Conservation (phyloP, 495 filamentous ascomycete genomes). For the Hypomontagnella monticulosa region DNA sequence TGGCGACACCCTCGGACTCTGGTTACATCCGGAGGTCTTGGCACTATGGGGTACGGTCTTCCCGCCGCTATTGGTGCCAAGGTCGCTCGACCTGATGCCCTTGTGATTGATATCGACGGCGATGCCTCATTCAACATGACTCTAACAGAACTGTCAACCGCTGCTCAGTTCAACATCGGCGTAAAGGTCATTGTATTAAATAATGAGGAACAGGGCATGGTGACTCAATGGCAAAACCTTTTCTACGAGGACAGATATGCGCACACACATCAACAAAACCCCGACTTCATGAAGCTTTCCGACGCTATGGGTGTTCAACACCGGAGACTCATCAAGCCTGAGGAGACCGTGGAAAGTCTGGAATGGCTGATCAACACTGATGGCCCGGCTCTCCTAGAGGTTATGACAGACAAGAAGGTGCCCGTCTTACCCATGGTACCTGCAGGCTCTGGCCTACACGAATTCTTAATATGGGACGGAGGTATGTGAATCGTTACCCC, state of each 20-base stretch:
- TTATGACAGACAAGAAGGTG: slow-evolving; percentile 85
- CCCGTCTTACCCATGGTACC: slow-evolving; percentile 98
- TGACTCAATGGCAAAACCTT: slow-evolving; percentile 93
- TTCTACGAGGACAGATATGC: slow-evolving; percentile 94
- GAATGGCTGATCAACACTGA: slow-evolving; percentile 88
- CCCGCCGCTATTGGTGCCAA: slow-evolving; percentile 95
- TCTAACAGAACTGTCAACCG: slow-evolving; percentile 88
- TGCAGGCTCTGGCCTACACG: slow-evolving; percentile 83
- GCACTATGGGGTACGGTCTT: slow-evolving; percentile 95
- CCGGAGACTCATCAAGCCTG: slow-evolving; percentile 69
- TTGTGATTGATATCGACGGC: slow-evolving; percentile 94
- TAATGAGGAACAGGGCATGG: slow-evolving; percentile 98
- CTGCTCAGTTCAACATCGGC: slow-evolving; percentile 89
- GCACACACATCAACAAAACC: slow-evolving; percentile 90
- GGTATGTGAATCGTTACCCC: slow-evolving; percentile 56
- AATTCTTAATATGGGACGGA: slow-evolving; percentile 92
- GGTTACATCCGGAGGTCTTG: slow-evolving; percentile 90
- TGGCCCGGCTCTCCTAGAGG: slow-evolving; percentile 76
- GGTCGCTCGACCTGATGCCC: slow-evolving; percentile 82
- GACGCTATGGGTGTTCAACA: slow-evolving; percentile 84
- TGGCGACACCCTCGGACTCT: slow-evolving; percentile 88
- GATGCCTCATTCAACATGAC: slow-evolving; percentile 99
- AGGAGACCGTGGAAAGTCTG: slow-evolving; percentile 78
- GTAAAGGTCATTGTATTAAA: slow-evolving; percentile 93
- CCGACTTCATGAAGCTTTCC: slow-evolving; percentile 85